Conservation (phyloP, 2,329 filamentous ascomycete genomes). For the Cyanodermella asteris region DNA sequence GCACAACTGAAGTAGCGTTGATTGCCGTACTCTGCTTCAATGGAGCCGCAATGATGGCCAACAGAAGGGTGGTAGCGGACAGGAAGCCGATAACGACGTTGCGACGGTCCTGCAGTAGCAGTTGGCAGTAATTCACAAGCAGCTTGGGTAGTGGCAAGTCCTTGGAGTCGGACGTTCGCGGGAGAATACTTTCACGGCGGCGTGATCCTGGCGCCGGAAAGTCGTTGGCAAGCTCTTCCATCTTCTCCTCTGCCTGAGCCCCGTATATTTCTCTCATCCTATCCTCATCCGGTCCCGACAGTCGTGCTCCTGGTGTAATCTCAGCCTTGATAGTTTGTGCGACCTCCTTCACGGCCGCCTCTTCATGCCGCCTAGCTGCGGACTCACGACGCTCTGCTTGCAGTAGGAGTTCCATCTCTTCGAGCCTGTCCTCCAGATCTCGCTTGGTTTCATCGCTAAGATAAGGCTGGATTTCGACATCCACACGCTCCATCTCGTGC, state of each 20-base stretch:
- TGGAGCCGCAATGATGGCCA: too few species aligned
- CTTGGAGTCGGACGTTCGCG: slow-evolving; percentile 3
- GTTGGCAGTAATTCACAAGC: slow-evolving; percentile 29
- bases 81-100: slow-evolving; percentile 30
- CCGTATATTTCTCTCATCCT: slow-evolving; percentile 8
- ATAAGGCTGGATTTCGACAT: slow-evolving; percentile 69
- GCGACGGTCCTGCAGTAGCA: slow-evolving; percentile 29
- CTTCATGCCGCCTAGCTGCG: neutral
- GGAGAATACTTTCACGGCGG: neutral
- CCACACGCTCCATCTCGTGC: slow-evolving; percentile 97
- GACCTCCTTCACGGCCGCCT: slow-evolving; percentile 4
- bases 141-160: slow-evolving; percentile 31
- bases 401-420: slow-evolving; percentile 16
- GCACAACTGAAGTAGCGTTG: too few species aligned
- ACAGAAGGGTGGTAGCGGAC: too few species aligned
- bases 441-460: slow-evolving; percentile 30
- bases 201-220: neutral
- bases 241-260: slow-evolving; percentile 3
- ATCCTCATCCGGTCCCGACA: slow-evolving; percentile 5
- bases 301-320: neutral
- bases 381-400: slow-evolving; percentile 5
- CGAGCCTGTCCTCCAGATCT: slow-evolving; percentile 23
- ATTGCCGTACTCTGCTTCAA: too few species aligned
- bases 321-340: neutral
- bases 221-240: neutral